Conservation (phyloP, 129 eudicot species). For the Flaveria brownii region DNA sequence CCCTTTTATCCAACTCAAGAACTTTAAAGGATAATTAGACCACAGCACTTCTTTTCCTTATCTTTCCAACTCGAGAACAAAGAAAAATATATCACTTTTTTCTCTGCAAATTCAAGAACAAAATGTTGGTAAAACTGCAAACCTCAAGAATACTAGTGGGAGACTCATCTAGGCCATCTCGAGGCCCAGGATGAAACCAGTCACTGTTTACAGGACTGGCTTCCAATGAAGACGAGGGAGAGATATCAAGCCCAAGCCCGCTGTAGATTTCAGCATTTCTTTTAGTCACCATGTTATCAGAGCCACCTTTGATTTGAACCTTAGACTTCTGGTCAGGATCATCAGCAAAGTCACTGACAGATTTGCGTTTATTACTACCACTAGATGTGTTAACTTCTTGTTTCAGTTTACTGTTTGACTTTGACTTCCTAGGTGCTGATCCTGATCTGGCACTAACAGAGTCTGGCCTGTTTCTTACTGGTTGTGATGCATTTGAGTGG, state of each 20-base stretch:
- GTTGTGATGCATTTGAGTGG: constrained; percentile 48
- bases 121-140: constrained; percentile 20
- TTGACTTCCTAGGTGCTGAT: constrained; percentile 36
- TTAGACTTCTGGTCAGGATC: too few species aligned
- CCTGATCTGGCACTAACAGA: constrained; percentile 11
- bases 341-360: too few species aligned
- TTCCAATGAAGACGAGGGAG: constrained; percentile 88
- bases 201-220: constrained; percentile 60
- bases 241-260: constrained; percentile 91
- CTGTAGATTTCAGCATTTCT: constrained; percentile 86
- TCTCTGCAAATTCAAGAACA: neutral
- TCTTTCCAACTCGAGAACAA: neutral
- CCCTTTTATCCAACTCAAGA: neutral
- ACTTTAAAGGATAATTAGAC: neutral
- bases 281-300: constrained; percentile 58
- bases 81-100: neutral
- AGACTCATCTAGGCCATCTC: constrained; percentile 49
- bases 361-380: too few species aligned
- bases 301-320: constrained; percentile 65
- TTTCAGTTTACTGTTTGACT: constrained; percentile 37
- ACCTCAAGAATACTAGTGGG: constrained; percentile 91
- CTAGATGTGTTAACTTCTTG: constrained; percentile 22
- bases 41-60: neutral
- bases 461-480: constrained; percentile 35
- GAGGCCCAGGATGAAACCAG: constrained; percentile 43